Conservation (phyloP, 768 basidiomycete species). For the Lyophyllum semitale region DNA sequence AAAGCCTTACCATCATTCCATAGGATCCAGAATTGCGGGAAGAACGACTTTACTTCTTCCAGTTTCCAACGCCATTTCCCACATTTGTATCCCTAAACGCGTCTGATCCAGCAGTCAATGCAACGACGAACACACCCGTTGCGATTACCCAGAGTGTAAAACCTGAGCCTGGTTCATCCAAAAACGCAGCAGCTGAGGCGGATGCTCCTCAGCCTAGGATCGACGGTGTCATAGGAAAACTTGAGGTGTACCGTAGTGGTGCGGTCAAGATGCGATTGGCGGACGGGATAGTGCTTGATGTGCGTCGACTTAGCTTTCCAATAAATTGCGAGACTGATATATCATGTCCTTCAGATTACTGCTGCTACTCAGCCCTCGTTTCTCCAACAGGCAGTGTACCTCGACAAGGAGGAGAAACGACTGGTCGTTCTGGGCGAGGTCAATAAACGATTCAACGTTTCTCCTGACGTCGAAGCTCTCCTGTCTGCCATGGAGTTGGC, state of each 20-base stretch:
- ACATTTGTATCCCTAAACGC: conserved; percentile 51
- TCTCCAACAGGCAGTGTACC: conserved; percentile 80
- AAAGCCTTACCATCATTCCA: background rate
- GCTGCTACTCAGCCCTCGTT: conserved; percentile 86
- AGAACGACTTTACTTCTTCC: conserved; percentile 84
- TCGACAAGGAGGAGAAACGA: conserved; percentile 61
- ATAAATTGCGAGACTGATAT: background rate
- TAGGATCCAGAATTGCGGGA: conserved; percentile 51
- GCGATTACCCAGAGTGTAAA: conserved; percentile 68
- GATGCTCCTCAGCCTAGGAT: conserved; percentile 33
- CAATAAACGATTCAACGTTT: conserved; percentile 80
- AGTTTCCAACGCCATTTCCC: conserved; percentile 88
- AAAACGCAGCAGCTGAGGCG: conserved; percentile 24
- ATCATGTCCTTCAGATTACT: conserved; percentile 55
- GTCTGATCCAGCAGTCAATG: conserved; percentile 30
- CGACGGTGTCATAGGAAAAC: conserved; percentile 80
- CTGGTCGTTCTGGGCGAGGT: conserved; percentile 83
- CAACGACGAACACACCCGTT: conserved; percentile 48
- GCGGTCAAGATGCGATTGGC: conserved; percentile 83
- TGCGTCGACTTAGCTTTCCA: conserved; percentile 35
- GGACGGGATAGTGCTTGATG: conserved; percentile 83
- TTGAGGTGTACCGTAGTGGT: conserved; percentile 86
- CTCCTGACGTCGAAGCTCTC: conserved; percentile 80
- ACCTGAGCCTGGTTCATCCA: conserved; percentile 33
- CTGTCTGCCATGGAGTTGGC: conserved; percentile 63